These are phyloP conservation scores for Aphanoascus verrucosus DNA, from an alignment of 2,329 filamentous ascomycete species.

Conservation along the genomic window DNA sequence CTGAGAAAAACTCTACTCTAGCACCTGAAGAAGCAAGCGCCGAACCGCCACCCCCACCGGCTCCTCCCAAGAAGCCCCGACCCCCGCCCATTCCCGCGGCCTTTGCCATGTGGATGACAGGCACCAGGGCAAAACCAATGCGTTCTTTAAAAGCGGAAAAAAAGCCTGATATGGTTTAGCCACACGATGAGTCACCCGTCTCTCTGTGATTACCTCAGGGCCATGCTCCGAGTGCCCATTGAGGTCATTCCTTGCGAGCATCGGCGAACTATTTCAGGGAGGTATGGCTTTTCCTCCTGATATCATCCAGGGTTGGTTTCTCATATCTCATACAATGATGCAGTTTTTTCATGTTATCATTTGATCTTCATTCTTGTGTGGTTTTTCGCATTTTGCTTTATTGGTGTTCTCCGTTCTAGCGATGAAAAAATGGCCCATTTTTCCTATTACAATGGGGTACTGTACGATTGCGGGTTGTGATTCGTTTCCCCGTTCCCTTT, in stretches of 20 bases:
- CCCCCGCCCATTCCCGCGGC: conserved; percentile 25
- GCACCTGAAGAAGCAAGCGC: conserved; percentile 5
- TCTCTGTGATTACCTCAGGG: not conserved
- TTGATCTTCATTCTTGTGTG: too few relatives aligned
- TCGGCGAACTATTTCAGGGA: conserved; percentile 5
- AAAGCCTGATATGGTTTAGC: conserved; percentile 34
- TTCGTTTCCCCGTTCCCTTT: too few relatives aligned
- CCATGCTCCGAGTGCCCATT: not conserved
- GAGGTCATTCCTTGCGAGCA: not conserved
- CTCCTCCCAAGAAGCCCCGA: conserved; percentile 27
- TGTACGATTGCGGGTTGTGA: too few relatives aligned
- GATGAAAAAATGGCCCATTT: too few relatives aligned
- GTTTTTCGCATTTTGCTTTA: too few relatives aligned
- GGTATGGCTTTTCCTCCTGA: conserved; percentile 37
- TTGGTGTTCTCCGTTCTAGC: too few relatives aligned
- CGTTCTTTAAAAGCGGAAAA: conserved; percentile 38
- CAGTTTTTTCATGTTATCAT: too few relatives aligned
- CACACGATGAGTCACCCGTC: conserved; percentile 16
- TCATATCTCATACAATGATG: conserved; percentile 25
- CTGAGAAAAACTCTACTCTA: not conserved
- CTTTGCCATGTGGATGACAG: conserved; percentile 38
- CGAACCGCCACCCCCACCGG: conserved; percentile 12
- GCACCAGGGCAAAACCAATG: conserved; percentile 24
- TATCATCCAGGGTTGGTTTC: conserved; percentile 31
- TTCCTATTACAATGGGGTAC: too few relatives aligned